Percentiles rank a stretch among this genome's conserved stretches.
phyloP scores from a whole-genome alignment of 2,329 filamentous ascomycete species.

The Colletotrichum eleusines region DNA sequence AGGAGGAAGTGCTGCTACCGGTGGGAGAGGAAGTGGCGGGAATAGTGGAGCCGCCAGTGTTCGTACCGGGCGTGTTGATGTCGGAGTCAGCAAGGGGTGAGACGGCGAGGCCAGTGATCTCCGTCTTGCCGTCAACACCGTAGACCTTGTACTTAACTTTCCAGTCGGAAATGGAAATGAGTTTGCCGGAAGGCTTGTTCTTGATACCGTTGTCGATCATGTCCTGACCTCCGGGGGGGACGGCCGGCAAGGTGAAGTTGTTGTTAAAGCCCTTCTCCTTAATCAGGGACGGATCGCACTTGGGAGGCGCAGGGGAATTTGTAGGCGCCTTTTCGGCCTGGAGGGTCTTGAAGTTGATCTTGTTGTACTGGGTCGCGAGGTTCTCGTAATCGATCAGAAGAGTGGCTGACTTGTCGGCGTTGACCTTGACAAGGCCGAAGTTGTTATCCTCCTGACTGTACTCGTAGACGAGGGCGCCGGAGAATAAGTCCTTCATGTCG shows the following conservation, averaged over 20 bases:
- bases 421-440: constrained; percentile 74
- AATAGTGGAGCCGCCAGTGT: constrained; percentile 47
- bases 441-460: constrained; percentile 78
- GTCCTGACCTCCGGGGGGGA: constrained; percentile 75
- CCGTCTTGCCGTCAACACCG: constrained; percentile 54
- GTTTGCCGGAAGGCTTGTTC: constrained; percentile 72
- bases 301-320: constrained; percentile 65
- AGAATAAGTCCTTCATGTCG: constrained; percentile 76
- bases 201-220: constrained; percentile 83
- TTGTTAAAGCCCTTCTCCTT: constrained; percentile 74
- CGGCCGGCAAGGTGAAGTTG: constrained; percentile 81
- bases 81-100: constrained; percentile 58
- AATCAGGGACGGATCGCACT: constrained; percentile 77
- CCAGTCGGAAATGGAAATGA: constrained; percentile 76
- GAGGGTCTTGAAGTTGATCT: constrained; percentile 78
- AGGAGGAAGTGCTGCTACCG: constrained; percentile 16
- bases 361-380: constrained; percentile 79
- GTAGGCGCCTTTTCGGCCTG: constrained; percentile 71
- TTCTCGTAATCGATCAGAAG: constrained; percentile 77
- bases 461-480: constrained; percentile 85
- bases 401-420: constrained; percentile 66
- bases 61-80: constrained; percentile 61
- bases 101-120: constrained; percentile 61
- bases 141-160: constrained; percentile 62
- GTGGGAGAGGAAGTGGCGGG: constrained; percentile 39